These are phyloP conservation scores for Guadua angustifolia DNA, from an alignment of 176 grass and related monocot species.

Conservation along the genomic window DNA sequence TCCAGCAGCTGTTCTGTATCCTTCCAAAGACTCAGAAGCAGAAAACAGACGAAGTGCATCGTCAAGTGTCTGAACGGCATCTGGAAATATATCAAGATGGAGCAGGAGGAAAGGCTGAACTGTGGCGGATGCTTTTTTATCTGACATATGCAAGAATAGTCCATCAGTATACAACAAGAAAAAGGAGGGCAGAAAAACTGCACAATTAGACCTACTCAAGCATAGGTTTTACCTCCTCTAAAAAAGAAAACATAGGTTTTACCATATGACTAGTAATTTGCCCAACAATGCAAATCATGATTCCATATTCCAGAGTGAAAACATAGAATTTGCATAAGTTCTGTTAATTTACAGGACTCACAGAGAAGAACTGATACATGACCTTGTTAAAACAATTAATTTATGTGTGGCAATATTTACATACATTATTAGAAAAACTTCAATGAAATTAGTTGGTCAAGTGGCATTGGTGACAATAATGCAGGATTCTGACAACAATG, in stretches of 20 bases:
- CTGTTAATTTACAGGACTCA: slow-evolving; percentile 5
- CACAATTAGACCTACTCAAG: slow-evolving; percentile 8
- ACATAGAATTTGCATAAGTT: background rate
- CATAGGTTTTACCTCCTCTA: background rate
- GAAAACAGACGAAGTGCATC: slow-evolving; percentile 83
- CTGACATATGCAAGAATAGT: slow-evolving; percentile 47
- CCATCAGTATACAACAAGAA: slow-evolving; percentile 19
- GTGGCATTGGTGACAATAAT: background rate
- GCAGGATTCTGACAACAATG: background rate
- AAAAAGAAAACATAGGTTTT: background rate
- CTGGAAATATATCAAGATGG: slow-evolving; percentile 95
- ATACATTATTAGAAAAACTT: background rate
- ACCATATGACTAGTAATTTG: background rate
- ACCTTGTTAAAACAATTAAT: background rate
- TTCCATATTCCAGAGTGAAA: background rate
- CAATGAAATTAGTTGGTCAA: background rate
- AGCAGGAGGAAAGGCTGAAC: slow-evolving; percentile 89
- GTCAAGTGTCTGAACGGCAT: slow-evolving; percentile 69
- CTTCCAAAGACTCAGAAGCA: slow-evolving; percentile 86
- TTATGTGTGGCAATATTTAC: background rate
- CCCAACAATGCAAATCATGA: background rate
- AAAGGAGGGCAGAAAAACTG: background rate
- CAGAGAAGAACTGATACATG: background rate
- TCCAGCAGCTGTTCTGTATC: slow-evolving; percentile 81
- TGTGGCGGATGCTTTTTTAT: slow-evolving; percentile 82